phyloP scores from a whole-genome alignment of 805 yeast species.

The Maudiozyma serrabonitensis region DNA sequence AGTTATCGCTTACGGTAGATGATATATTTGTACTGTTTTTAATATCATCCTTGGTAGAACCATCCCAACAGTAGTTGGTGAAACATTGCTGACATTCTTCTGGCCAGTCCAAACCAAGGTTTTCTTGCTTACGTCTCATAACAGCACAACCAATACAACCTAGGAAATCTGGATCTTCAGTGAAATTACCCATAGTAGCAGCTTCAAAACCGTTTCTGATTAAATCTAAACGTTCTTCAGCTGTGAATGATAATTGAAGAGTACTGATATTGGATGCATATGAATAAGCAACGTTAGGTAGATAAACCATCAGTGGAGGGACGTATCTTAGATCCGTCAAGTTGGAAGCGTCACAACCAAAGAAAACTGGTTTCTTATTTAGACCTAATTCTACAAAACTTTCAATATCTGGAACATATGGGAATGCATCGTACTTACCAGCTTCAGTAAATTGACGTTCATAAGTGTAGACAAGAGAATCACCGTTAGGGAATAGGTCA shows the following conservation, averaged over 20 bases:
- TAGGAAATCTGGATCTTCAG: slow-evolving; percentile 59
- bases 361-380: slow-evolving; percentile 64
- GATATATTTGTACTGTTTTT: background rate
- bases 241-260: slow-evolving; percentile 50
- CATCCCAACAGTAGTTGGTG: slow-evolving; percentile 67
- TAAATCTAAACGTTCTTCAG: slow-evolving; percentile 47
- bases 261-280: slow-evolving; percentile 63
- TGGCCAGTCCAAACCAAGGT: slow-evolving; percentile 48
- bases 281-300: slow-evolving; percentile 62
- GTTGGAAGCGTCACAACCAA: slow-evolving; percentile 68
- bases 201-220: slow-evolving; percentile 67
- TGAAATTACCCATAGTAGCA: slow-evolving; percentile 55
- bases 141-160: slow-evolving; percentile 79
- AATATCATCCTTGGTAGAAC: slow-evolving; percentile 21
- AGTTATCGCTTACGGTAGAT: background rate
- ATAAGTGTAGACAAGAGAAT: slow-evolving; percentile 46
- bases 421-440: slow-evolving; percentile 57
- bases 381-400: slow-evolving; percentile 52
- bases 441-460: slow-evolving; percentile 47
- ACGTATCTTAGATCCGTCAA: slow-evolving; percentile 44
- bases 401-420: slow-evolving; percentile 64
- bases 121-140: slow-evolving; percentile 66
- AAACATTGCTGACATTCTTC: slow-evolving; percentile 68
- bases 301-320: slow-evolving; percentile 68
- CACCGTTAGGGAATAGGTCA: slow-evolving; percentile 56